A percentile compares a stretch with the other conserved stretches of the same genome.
These are phyloP conservation scores for Quercus berberidifolia DNA, from an alignment of 306 rosid genomes.

Conservation along the genomic window DNA sequence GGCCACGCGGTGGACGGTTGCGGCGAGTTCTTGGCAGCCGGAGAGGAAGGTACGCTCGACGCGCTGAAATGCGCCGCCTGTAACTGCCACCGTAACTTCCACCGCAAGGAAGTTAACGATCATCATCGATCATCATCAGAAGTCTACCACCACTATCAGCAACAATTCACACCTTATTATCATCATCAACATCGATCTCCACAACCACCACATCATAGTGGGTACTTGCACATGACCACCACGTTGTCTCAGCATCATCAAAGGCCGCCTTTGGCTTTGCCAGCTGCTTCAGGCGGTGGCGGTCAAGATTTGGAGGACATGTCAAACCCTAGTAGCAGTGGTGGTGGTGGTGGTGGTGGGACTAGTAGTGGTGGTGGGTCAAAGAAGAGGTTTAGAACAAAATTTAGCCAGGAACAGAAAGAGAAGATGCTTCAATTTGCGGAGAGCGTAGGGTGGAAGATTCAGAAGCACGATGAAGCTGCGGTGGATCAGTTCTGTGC, in stretches of 20 bases:
- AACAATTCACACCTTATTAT: constrained; percentile 47
- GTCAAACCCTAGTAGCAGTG: constrained; percentile 74
- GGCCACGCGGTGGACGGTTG: constrained; percentile 86
- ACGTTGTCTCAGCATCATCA: constrained; percentile 36
- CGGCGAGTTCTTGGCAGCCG: constrained; percentile 76
- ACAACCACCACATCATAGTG: constrained; percentile 28
- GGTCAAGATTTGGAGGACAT: constrained; percentile 11
- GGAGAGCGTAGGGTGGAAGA: constrained; percentile 73
- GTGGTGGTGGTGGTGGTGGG: constrained; percentile 51
- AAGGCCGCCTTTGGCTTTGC: constrained; percentile 45
- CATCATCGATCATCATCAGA: constrained; percentile 16
- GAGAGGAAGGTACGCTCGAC: constrained; percentile 71
- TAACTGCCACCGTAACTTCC: constrained; percentile 89
- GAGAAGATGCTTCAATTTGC: constrained; percentile 83
- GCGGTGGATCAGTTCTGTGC: constrained; percentile 65
- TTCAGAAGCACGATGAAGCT: constrained; percentile 76
- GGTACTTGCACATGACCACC: constrained; percentile 47
- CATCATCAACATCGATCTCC: constrained; percentile 16
- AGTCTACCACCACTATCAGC: constrained; percentile 25
- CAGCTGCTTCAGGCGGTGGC: constrained; percentile 25
- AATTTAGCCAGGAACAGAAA: constrained; percentile 72
- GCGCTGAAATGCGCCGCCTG: constrained; percentile 89
- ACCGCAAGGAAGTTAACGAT: constrained; percentile 56
- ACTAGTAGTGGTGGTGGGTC: constrained; percentile 26
- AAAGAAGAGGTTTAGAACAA: constrained; percentile 68